phyloP scores from a whole-genome alignment of 495 filamentous ascomycete genomes.

The Entonaema liquescens region DNA sequence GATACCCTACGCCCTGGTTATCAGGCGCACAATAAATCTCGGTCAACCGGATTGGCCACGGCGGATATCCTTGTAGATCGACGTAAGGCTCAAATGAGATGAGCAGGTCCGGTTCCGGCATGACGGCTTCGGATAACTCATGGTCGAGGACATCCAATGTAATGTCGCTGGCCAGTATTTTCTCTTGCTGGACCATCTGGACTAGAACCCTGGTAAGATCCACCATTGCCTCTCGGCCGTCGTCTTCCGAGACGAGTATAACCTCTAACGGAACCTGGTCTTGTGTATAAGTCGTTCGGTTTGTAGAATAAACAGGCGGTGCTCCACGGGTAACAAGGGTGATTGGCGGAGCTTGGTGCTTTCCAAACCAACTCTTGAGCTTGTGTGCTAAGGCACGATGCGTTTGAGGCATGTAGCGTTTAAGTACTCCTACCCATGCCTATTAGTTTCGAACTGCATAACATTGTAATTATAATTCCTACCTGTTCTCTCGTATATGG shows the following conservation, averaged over 20 bases:
- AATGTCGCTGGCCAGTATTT: slow-evolving; percentile 80
- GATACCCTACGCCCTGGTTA: slow-evolving; percentile 85
- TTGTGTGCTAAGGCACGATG: slow-evolving; percentile 77
- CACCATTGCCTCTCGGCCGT: slow-evolving; percentile 91
- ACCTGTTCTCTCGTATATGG: slow-evolving; percentile 93
- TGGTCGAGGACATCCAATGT: slow-evolving; percentile 87
- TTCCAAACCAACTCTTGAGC: slow-evolving; percentile 84
- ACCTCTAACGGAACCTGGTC: slow-evolving; percentile 67
- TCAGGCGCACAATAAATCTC: slow-evolving; percentile 87
- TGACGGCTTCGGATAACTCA: slow-evolving; percentile 75
- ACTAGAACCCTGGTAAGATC: slow-evolving; percentile 94
- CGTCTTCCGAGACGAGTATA: slow-evolving; percentile 87
- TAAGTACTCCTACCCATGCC: slow-evolving; percentile 73
- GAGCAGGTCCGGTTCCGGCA: slow-evolving; percentile 87
- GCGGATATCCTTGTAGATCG: slow-evolving; percentile 89
- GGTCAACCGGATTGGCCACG: slow-evolving; percentile 93
- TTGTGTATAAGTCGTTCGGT: slow-evolving; percentile 26
- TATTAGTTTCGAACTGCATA: slow-evolving; percentile 3
- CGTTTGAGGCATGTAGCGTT: slow-evolving; percentile 80
- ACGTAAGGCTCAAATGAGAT: slow-evolving; percentile 84
- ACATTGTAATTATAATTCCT: slow-evolving; percentile 34
- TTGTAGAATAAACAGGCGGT: slow-evolving; percentile 58
- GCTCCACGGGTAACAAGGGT: slow-evolving; percentile 80
- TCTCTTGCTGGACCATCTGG: slow-evolving; percentile 91
- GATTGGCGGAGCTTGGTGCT: slow-evolving; percentile 67